Evolutionary conservation across 2,329 filamentous ascomycete genomes (phyloP), one percentile per base, ranked within the genome.

Genomic region (Beauveria brongniartii): DNA sequence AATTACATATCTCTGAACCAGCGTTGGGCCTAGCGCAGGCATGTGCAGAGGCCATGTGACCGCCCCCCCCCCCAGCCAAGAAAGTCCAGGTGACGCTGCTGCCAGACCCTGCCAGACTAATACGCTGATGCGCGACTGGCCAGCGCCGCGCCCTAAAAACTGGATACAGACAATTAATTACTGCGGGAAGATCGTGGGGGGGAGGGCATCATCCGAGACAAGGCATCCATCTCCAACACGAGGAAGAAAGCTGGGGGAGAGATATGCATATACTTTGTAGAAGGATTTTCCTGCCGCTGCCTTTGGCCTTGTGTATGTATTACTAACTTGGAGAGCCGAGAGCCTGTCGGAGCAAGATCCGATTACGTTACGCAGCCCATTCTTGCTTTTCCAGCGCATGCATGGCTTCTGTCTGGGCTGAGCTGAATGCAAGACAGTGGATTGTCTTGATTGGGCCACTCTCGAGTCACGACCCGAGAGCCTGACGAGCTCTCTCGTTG

Each of bases 381-480:
- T 16, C 12, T 18, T n/a, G 37, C 46, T 30, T 44, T 58, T 30
- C 34, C 56, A 40, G 55, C 44, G 20, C 55, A 57, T 57, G 43
- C n/a, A n/a, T n/a, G 22, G 3, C 34, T 14, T 30, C 40, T 12
- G 24, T 20, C 44, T 40, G 16, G 44, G 22, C 44, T 40, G 26
- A 58, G 55, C 55, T 58, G 55, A 50, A 48, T 41, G 55, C 55
- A 41, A 50, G 54, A 48, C 44, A 48, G 20, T 47, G 54, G 54
- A 22, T 34, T 28, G 14, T 24, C 37, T 10, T 54, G 7, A 16
- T 20, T n/a, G 48, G 43, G 22, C 50, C 18, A 22, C 10, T 14
- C 37, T 24, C 51, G 20, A 54, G 51, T 54, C 51, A 9, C 51
- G 51, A 41, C 51, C 28, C 30, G 12, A 34, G 12, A 52, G 50